Percentiles rank a stretch among this genome's conserved stretches.
phyloP scores from a whole-genome alignment of 2,329 filamentous ascomycete species.

The Phialophora macrospora region DNA sequence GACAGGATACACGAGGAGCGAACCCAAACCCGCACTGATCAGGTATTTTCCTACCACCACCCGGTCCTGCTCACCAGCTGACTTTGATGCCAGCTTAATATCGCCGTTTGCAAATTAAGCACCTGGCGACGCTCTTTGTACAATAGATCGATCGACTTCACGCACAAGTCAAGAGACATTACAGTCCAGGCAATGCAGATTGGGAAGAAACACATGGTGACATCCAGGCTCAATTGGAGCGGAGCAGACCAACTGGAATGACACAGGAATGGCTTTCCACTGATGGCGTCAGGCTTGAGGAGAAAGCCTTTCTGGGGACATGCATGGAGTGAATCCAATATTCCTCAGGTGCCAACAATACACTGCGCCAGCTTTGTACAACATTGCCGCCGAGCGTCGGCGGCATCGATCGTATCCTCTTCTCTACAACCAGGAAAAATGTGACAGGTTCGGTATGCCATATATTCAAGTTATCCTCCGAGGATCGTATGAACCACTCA shows the following conservation, averaged over 20 bases:
- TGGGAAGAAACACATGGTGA: neutral
- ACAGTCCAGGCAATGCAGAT: neutral
- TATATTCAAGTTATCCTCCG: neutral
- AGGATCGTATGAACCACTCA: neutral
- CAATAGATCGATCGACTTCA: constrained; percentile 18
- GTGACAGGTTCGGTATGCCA: neutral
- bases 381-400: neutral
- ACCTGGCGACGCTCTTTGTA: constrained; percentile 21
- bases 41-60: constrained; percentile 54
- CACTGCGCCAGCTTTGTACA: neutral
- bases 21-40: constrained; percentile 81
- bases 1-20: constrained; percentile 88
- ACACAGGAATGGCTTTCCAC: neutral
- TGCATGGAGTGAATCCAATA: neutral
- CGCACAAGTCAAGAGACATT: neutral
- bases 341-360: neutral
- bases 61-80: constrained; percentile 10
- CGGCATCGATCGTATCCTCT: neutral
- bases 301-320: neutral
- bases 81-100: constrained; percentile 32
- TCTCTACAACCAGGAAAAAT: neutral
- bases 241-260: neutral
- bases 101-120: constrained; percentile 39
- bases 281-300: neutral
- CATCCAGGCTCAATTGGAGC: neutral